These are phyloP conservation scores for Cordyceps cateniannulata DNA, from an alignment of 2,329 filamentous ascomycete species.

Conservation along the genomic window DNA sequence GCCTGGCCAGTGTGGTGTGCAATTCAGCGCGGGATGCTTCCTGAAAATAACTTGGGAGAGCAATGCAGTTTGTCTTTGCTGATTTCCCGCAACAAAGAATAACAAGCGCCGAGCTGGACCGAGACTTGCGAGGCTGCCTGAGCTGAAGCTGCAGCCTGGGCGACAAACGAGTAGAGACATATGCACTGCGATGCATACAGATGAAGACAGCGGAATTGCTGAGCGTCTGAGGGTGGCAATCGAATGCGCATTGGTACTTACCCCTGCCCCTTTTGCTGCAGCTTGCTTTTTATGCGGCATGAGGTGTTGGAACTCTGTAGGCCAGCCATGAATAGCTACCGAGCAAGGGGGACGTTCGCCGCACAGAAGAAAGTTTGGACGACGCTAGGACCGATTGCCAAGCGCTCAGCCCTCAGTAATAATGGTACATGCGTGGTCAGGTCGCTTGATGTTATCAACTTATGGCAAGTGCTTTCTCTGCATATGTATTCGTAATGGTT, in stretches of 20 bases:
- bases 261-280: neutral
- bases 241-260: neutral
- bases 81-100: neutral
- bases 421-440: neutral
- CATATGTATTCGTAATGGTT: neutral
- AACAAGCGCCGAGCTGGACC: neutral
- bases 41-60: neutral
- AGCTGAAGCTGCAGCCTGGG: neutral
- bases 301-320: neutral
- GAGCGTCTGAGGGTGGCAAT: neutral
- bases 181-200: neutral
- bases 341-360: neutral
- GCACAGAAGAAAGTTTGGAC: constrained; percentile 2
- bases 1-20: neutral
- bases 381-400: constrained; percentile 1
- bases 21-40: neutral
- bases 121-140: neutral
- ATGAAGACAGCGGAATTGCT: neutral
- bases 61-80: neutral
- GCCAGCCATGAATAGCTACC: neutral
- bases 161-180: neutral
- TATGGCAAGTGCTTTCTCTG: neutral
- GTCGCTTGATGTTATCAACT: neutral
- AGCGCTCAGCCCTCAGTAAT: neutral
- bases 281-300: neutral